Conservation (phyloP, 2,329 filamentous ascomycete species). For the Nigrospora oryzae region DNA sequence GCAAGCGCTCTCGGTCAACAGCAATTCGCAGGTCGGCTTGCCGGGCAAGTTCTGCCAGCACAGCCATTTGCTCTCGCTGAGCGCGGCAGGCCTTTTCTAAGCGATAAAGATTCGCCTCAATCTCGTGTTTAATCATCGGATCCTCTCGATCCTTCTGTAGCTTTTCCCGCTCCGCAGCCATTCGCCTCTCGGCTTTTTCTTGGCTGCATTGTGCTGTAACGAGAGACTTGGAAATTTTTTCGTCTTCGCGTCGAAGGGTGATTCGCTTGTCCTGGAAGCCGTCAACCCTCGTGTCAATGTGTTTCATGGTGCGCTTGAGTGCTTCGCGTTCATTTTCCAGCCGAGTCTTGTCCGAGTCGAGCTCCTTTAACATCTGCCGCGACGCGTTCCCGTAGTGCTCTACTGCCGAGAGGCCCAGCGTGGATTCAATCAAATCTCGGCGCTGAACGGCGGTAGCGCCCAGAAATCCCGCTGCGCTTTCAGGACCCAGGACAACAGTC, state of each 20-base stretch:
- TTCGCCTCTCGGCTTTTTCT: neutral
- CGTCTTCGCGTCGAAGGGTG: neutral
- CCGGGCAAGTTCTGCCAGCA: neutral
- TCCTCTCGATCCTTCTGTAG: neutral
- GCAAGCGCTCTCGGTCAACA: neutral
- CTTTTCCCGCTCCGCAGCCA: neutral
- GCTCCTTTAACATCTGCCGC: constrained; percentile 11
- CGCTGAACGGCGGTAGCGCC: constrained; percentile 16
- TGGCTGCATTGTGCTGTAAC: neutral
- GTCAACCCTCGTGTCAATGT: neutral
- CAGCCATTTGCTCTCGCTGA: neutral
- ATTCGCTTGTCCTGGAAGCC: neutral
- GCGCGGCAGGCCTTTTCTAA: neutral
- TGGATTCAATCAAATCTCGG: constrained; percentile 19
- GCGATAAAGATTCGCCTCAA: neutral
- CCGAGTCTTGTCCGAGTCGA: constrained; percentile 10
- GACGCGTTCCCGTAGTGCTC: constrained; percentile 12
- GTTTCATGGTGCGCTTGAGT: neutral
- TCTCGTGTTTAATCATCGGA: neutral
- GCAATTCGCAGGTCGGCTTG: neutral
- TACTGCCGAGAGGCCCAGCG: constrained; percentile 15
- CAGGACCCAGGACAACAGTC: constrained; percentile 21
- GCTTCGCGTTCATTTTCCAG: neutral
- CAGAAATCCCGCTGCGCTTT: constrained; percentile 21
- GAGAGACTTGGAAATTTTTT: neutral